Percentiles rank a stretch among this genome's conserved stretches.
Conservation (phyloP, 768 basidiomycete species). For the Mycena vitilis region DNA sequence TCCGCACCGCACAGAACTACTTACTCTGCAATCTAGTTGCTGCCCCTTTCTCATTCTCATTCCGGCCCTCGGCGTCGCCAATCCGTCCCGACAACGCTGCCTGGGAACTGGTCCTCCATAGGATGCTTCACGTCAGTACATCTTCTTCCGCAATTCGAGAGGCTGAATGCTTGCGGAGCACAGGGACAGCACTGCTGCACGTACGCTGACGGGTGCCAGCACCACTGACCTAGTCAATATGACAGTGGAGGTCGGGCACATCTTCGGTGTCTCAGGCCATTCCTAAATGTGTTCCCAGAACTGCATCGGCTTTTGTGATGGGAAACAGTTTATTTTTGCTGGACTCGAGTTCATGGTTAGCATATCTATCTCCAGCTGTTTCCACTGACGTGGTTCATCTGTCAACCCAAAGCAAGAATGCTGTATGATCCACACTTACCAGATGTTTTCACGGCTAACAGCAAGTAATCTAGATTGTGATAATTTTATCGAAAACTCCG, state of each 20-base stretch:
- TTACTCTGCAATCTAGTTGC: background rate
- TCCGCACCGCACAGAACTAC: background rate
- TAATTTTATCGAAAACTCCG: constrained; percentile 61
- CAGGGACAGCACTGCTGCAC: constrained; percentile 67
- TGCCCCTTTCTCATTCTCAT: background rate
- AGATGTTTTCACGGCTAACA: constrained; percentile 10
- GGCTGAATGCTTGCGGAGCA: background rate
- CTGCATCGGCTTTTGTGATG: constrained; percentile 61
- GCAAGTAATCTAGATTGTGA: constrained; percentile 65
- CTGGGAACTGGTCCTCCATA: constrained; percentile 64
- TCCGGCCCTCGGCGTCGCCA: constrained; percentile 48
- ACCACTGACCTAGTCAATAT: constrained; percentile 62
- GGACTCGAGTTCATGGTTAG: constrained; percentile 70
- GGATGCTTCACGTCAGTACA: constrained; percentile 72
- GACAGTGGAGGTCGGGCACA: constrained; percentile 59
- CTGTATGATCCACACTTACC: constrained; percentile 54
- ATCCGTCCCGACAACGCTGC: constrained; percentile 55
- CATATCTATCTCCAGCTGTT: constrained; percentile 11
- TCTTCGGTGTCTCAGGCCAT: background rate
- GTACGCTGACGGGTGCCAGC: constrained; percentile 65
- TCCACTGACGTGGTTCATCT: constrained; percentile 38
- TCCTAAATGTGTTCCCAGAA: constrained; percentile 11
- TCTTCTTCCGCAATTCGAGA: background rate
- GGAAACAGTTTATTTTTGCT: constrained; percentile 67
- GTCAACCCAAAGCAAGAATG: constrained; percentile 53